Evolutionary conservation across 2,329 filamentous ascomycete genomes (phyloP), one percentile per base, ranked within the genome.

Genomic region (Aurifilum marmelostoma): DNA sequence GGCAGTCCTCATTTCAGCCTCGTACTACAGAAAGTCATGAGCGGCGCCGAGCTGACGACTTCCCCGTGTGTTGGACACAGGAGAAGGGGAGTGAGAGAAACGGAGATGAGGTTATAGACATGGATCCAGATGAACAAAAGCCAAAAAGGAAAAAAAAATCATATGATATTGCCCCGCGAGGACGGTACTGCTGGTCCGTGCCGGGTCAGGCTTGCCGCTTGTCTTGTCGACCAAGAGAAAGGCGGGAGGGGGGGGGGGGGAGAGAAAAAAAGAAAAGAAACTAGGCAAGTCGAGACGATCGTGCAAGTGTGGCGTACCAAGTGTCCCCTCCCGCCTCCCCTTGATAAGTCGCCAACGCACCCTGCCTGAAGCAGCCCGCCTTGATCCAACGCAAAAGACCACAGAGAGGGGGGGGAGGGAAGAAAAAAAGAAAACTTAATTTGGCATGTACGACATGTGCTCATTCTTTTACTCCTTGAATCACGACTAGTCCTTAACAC

Each of bases 31-130:
- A 5, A 52, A 29, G 63, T 56, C 50, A 56, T 41, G 32, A 65
- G 32, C n/a, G 54, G 63, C 50, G 32, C 47, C 63, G 47, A 41
- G 62, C 62, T 61, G 65, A 67, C 68, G 65, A 67, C 43, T 69
- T 37, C 47, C 56, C 61, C 18, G 24, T 50, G 37, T n/a, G 34
- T 2, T 8, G 18, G 21, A n/a, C 16, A 21, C 34, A 37, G 7
- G 43, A n/a, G 6, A 8, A 29, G 14, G 18, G 37, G 21, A 27
- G 21, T 11, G 29, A 18, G 29, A 47, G 2, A 34, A 27, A 37
- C n/a, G 39, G 21, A 52, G 12, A 52, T 39, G 41, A 34, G 52
- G 21, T 58, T 21, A 7, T 29, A 32, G 24, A 27, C 24, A 32
- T 29, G 24, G 4, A 9, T 18, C 14, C 52, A 29, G 18, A 56